Percentiles rank a stretch among this genome's conserved stretches.
phyloP scores from a whole-genome alignment of 805 yeast species.

The Kluyveromyces aestuarii region DNA sequence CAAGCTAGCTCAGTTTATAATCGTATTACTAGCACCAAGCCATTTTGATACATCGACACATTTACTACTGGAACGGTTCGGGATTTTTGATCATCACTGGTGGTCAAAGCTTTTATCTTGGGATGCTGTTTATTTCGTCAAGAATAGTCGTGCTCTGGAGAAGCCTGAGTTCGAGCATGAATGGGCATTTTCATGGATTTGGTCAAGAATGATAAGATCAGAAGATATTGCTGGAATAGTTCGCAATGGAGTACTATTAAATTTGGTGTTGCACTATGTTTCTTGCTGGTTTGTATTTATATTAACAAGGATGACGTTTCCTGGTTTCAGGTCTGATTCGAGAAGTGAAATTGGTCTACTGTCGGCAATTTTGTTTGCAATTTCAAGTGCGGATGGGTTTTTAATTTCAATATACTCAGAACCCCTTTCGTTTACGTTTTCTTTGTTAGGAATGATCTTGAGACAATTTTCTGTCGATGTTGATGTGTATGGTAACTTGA shows the following conservation, averaged over 20 bases:
- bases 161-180: constrained; percentile 70
- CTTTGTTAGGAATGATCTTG: constrained; percentile 46
- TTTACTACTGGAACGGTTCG: constrained; percentile 12
- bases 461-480: constrained; percentile 31
- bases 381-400: constrained; percentile 80
- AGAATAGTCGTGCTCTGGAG: constrained; percentile 36
- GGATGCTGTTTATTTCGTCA: constrained; percentile 77
- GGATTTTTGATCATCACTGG: neutral
- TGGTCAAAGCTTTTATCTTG: constrained; percentile 56
- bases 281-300: constrained; percentile 41
- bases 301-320: constrained; percentile 35
- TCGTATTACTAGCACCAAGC: constrained; percentile 17
- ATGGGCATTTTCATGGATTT: constrained; percentile 75
- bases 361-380: constrained; percentile 39
- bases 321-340: constrained; percentile 9
- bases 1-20: constrained; percentile 16
- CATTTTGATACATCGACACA: constrained; percentile 25
- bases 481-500: constrained; percentile 9
- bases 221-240: constrained; percentile 34
- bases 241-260: constrained; percentile 39
- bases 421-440: constrained; percentile 51
- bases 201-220: constrained; percentile 46
- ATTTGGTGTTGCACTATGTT: constrained; percentile 44
- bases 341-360: constrained; percentile 23
- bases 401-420: constrained; percentile 71